Evolutionary conservation across 2,329 filamentous ascomycete species (phyloP).

Genomic region (Aspergillus japonicus): DNA sequence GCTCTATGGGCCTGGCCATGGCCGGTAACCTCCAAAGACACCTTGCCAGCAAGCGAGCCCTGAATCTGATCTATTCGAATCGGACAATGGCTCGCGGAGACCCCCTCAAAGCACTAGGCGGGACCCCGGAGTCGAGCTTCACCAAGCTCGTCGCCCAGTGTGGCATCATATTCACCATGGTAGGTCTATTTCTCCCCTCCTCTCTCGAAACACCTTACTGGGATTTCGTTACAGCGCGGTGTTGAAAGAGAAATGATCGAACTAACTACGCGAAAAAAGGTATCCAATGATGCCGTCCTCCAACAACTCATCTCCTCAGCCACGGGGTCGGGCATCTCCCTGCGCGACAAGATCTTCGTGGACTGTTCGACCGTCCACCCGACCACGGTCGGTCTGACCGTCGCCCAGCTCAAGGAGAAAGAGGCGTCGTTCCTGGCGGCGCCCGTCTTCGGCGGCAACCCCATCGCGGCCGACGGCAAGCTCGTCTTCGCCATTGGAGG

Average conservation of each 20-base stretch:
- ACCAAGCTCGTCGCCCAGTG: slow-evolving; percentile 36
- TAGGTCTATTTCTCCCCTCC: slow-evolving; percentile 13
- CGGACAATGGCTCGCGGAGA: slow-evolving; percentile 43
- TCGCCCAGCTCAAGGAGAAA: slow-evolving; percentile 33
- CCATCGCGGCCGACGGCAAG: slow-evolving; percentile 46
- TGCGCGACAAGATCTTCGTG: slow-evolving; percentile 75
- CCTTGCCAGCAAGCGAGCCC: slow-evolving; percentile 32
- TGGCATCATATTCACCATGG: slow-evolving; percentile 43
- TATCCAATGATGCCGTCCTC: slow-evolving; percentile 44
- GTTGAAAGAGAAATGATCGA: neutral
- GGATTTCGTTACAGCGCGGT: no score
- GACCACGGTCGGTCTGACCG: slow-evolving; percentile 53
- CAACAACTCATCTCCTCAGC: slow-evolving; percentile 30
- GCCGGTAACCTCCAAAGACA: slow-evolving; percentile 45
- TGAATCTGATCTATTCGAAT: slow-evolving; percentile 41
- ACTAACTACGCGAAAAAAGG: slow-evolving; percentile 19
- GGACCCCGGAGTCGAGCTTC: slow-evolving; percentile 32
- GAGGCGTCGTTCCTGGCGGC: slow-evolving; percentile 40
- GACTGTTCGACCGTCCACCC: slow-evolving; percentile 87
- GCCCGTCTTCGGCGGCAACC: slow-evolving; percentile 47
- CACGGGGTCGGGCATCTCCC: slow-evolving; percentile 25
- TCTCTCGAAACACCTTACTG: no score
- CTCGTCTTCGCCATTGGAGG: slow-evolving; percentile 48
- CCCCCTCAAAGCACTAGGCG: slow-evolving; percentile 37
- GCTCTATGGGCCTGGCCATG: slow-evolving; percentile 48